A percentile compares a stretch with the other conserved stretches of the same genome.
Evolutionary conservation across 805 yeast genomes (phyloP).

Genomic region (Yamadazyma olivae): DNA sequence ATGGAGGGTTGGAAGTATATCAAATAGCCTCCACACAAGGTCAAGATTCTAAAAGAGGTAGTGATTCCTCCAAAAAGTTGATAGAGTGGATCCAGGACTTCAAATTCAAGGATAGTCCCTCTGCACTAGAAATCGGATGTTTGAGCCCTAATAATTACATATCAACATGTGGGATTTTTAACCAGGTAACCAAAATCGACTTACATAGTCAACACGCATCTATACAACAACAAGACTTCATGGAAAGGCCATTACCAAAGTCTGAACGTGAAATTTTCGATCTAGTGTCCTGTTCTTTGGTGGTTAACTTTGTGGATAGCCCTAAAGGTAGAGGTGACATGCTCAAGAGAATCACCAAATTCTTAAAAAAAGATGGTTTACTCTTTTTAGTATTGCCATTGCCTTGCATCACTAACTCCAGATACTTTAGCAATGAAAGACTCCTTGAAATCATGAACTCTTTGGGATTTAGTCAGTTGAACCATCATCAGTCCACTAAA

Average conservation of each 20-base stretch:
- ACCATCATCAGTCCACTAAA: slow-evolving; percentile 61
- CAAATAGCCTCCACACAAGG: slow-evolving; percentile 87
- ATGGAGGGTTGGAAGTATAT: slow-evolving; percentile 78
- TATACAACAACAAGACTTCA: slow-evolving; percentile 78
- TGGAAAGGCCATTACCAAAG: slow-evolving; percentile 65
- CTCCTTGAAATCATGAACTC: slow-evolving; percentile 45
- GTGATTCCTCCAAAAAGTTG: slow-evolving; percentile 83
- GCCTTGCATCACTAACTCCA: slow-evolving; percentile 80
- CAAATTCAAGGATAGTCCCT: slow-evolving; percentile 1
- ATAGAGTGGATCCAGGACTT: slow-evolving; percentile 60
- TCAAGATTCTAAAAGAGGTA: slow-evolving; percentile 75
- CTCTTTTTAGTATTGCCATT: slow-evolving; percentile 73
- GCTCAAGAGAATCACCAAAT: slow-evolving; percentile 58
- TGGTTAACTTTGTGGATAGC: slow-evolving; percentile 82
- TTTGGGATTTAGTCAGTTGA: slow-evolving; percentile 55
- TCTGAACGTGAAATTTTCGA: slow-evolving; percentile 48
- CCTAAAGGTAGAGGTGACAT: slow-evolving; percentile 71
- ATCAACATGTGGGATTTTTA: slow-evolving; percentile 54
- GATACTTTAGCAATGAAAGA: slow-evolving; percentile 58
- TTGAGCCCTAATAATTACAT: slow-evolving; percentile 66
- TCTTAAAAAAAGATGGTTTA: slow-evolving; percentile 36
- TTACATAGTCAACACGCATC: slow-evolving; percentile 73
- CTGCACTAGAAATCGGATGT: slow-evolving; percentile 83
- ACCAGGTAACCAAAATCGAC: slow-evolving; percentile 63
- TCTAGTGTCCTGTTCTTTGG: slow-evolving; percentile 79